A percentile compares a stretch with the other conserved stretches of the same genome.
Conservation (phyloP, 345 rosid genomes). For the Aegle marmelos region DNA sequence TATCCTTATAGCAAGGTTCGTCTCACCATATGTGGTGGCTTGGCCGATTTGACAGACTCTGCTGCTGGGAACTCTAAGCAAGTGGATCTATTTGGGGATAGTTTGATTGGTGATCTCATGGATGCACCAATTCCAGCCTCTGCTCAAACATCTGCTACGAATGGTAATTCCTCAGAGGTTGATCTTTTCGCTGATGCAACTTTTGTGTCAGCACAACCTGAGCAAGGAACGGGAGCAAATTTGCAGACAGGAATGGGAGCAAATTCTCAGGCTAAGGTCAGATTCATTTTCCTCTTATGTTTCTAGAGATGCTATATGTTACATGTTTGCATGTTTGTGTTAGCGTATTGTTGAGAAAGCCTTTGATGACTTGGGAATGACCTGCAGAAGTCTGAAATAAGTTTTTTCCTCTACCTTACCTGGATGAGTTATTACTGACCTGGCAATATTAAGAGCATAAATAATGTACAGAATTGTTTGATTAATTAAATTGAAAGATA, state of each 20-base stretch:
- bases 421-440: background rate
- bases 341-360: background rate
- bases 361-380: background rate
- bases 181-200: slow-evolving; percentile 96
- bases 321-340: background rate
- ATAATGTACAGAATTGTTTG: background rate
- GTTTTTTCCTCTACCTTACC: background rate
- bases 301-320: background rate
- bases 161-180: slow-evolving; percentile 45
- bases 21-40: slow-evolving; percentile 8
- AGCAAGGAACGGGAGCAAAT: slow-evolving; percentile 40
- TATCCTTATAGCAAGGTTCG: background rate
- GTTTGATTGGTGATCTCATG: slow-evolving; percentile 73
- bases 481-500: background rate
- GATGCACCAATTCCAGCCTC: slow-evolving; percentile 65
- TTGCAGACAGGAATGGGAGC: slow-evolving; percentile 37
- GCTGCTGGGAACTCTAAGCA: slow-evolving; percentile 55
- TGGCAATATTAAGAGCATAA: background rate
- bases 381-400: background rate
- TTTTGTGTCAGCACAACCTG: slow-evolving; percentile 81
- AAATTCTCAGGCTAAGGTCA: slow-evolving; percentile 60
- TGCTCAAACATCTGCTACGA: slow-evolving; percentile 41
- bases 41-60: slow-evolving; percentile 49
- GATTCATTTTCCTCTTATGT: slow-evolving; percentile 3
- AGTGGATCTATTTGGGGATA: slow-evolving; percentile 79